Conservation (phyloP, 768 basidiomycete genomes). For the Russula sp. region DNA sequence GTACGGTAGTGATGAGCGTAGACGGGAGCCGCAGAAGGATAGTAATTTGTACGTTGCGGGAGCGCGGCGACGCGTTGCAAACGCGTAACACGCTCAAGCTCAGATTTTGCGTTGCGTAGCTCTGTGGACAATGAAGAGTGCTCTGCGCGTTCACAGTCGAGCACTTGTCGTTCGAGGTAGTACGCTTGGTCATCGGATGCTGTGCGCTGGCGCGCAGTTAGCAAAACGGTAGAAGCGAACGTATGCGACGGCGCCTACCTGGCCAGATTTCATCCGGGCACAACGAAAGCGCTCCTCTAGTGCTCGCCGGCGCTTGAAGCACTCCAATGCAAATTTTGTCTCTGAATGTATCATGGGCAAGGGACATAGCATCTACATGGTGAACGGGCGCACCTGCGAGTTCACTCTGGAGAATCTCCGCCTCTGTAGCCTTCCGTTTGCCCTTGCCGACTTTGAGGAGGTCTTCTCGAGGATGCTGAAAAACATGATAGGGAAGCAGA, state of each 20-base stretch:
- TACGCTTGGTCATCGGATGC: constrained; percentile 59
- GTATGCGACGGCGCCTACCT: constrained; percentile 35
- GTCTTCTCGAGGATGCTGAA: constrained; percentile 68
- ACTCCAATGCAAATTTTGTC: constrained; percentile 62
- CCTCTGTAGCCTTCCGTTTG: constrained; percentile 49
- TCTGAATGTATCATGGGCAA: constrained; percentile 36
- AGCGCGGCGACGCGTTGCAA: constrained; percentile 51
- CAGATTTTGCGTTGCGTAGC: constrained; percentile 52
- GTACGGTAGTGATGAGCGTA: constrained; percentile 51
- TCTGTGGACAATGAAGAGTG: constrained; percentile 49
- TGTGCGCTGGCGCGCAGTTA: constrained; percentile 39
- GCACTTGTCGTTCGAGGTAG: constrained; percentile 50
- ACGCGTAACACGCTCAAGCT: constrained; percentile 60
- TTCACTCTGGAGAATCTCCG: constrained; percentile 40
- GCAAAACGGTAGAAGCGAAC: not conserved
- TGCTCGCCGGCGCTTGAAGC: constrained; percentile 47
- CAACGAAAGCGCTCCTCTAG: constrained; percentile 54
- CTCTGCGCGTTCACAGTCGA: constrained; percentile 63
- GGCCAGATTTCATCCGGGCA: constrained; percentile 45
- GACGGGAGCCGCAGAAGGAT: constrained; percentile 15
- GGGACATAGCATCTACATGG: not conserved
- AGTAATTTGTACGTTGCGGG: constrained; percentile 23
- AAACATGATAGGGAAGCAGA: constrained; percentile 73
- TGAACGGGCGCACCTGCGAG: constrained; percentile 39
- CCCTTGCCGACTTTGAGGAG: constrained; percentile 44